Evolutionary conservation across 257 asterid species (phyloP), one percentile per base, ranked within the genome.

Genomic region (Forsythia viridissima): DNA sequence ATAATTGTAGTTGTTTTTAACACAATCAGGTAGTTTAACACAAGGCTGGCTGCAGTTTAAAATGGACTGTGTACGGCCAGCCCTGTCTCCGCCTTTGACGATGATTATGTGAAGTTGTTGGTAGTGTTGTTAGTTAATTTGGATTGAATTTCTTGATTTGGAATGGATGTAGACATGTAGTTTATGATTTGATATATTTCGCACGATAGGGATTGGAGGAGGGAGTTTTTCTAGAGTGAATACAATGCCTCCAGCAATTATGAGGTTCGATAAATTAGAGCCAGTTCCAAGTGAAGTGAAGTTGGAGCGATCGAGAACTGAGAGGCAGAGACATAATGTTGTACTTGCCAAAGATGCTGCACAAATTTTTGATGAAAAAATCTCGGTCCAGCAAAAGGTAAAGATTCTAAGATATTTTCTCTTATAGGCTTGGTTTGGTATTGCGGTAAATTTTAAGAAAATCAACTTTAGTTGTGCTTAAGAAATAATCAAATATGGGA

Each of bases 351-450:
- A 85, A 78, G 99, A 95, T 81, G 96, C 97, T 76, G 97, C 90
- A 2, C 93, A 92, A 82, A 85, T 92, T 77, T 93, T 88, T 84
- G 97, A 93, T 84, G 89, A 88, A 80, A 88, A 86, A 48, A 81
- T 92, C 79, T 70, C 97, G 67, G 92, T 80, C 66, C 97, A 91
- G 74, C 88, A 93, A 89, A 95, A 92, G 98, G 99, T 95, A 86
- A 61, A 30, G 42, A 75, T 74, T 36, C 21, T 77, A 39, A 21
- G 7, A 24, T 63, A 24, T 63, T 34, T 24, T 24, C n/a, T 63
- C 18, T 63, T 10, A 0, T 63, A 20, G 30, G 36, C 12, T n/a
- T n/a, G 34, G 21, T 59, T 59, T 20, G 11, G 24, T 20, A n/a
- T 20, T n/a, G 2, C 4, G 0, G 36, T n/a, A 59, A 10, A 59